Base-by-base conservation (phyloP, 768 basidiomycete species). In the Crassisporium funariophilum region DNA sequence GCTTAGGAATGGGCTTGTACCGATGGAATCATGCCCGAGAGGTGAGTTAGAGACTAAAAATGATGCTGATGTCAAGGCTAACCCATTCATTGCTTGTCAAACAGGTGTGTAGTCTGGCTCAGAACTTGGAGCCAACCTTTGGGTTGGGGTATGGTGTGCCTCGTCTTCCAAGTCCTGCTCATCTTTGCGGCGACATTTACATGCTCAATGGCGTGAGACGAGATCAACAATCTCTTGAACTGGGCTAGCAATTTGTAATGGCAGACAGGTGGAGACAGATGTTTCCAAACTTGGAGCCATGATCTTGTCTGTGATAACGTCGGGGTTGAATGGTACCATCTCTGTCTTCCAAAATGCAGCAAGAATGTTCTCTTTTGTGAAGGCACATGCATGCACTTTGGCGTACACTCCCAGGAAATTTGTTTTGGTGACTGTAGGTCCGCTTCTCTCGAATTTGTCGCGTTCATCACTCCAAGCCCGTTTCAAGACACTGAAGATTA, bases 321-420 rank as follows among this genome's bases (percentile, higher is more conserved):
- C 42, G 3, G 57, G 66, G 46, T 73, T 58, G 45, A 71, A 67
- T 37, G 74, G 73, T 34, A 55, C 53, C 2, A 76, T 52, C 1
- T 74, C 74, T 15, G 73, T 76, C 37, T 59, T 62, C 22, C 51
- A 20, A 49, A 77, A 77, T 10, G 74, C 69, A 1, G 64, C 42
- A 20, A 55, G 44, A 50, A 78, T 69, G 19, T 57, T 67, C 7
- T 54, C 56, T 4, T 38, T 19, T 1, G 67, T 72, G 27, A 76
- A 53, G 13, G 65, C 61, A 0, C 49, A 19, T 1, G 54, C 10
- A 45, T 71, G 67, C 5, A 73, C 73, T 13, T 46, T 25, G 10
- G 52, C 60, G 37, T 69, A 73, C 4, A 75, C 50, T 11, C 38
- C 16, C 9, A 73, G 52, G 47, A 76, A 76, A 47, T 73, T 72